Conservation (phyloP, 2,329 filamentous ascomycete species). For the Hypocrella siamensis region DNA sequence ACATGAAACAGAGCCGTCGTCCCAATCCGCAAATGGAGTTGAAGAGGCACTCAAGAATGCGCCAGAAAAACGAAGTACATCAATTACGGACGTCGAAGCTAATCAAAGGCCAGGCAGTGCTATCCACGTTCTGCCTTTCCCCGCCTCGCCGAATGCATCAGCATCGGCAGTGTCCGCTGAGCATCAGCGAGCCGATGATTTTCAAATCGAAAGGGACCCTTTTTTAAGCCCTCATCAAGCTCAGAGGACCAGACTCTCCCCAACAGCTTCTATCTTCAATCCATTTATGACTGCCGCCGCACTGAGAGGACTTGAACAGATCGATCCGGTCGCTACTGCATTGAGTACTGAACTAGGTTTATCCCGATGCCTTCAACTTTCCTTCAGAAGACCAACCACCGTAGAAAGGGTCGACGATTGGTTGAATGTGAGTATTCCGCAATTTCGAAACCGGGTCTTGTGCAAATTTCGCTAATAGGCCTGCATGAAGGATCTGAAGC, state of each 20-base stretch:
- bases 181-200: constrained; percentile 9
- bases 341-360: constrained; percentile 31
- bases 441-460: neutral
- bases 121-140: constrained; percentile 16
- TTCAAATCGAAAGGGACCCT: constrained; percentile 31
- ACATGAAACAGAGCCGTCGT: too few species aligned
- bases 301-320: constrained; percentile 7
- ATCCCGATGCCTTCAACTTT: constrained; percentile 28
- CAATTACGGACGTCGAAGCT: constrained; percentile 13
- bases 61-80: neutral
- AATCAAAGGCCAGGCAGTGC: constrained; percentile 19
- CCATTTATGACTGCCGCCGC: constrained; percentile 19
- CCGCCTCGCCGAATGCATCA: constrained; percentile 3
- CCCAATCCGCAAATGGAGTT: neutral
- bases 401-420: constrained; percentile 24
- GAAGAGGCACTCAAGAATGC: neutral
- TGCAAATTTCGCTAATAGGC: neutral
- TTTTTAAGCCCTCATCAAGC: constrained; percentile 28
- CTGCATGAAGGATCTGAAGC: constrained; percentile 20
- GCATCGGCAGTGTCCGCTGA: constrained; percentile 11
- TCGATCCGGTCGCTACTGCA: constrained; percentile 13
- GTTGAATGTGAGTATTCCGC: constrained; percentile 23
- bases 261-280: constrained; percentile 46
- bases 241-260: constrained; percentile 35
- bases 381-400: constrained; percentile 14